Evolutionary conservation across 768 basidiomycete genomes (phyloP).

Genomic region (Kwoniella heveanensis): DNA sequence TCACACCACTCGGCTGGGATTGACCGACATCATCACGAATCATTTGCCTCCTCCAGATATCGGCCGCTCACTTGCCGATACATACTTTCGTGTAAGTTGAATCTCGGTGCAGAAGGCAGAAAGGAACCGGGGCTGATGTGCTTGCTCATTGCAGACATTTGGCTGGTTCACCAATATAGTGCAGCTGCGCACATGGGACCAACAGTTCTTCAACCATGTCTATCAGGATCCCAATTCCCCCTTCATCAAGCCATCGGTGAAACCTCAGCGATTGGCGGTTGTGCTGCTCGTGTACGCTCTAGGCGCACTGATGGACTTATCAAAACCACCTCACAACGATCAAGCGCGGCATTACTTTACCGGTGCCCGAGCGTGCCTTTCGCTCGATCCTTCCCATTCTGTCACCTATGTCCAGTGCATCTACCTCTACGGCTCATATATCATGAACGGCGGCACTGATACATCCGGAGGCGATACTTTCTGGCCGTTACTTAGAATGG

Average conservation of each 20-base stretch:
- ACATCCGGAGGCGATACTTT: slow-evolving; percentile 18
- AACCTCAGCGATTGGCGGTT: slow-evolving; percentile 24
- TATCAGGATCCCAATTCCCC: slow-evolving; percentile 11
- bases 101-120: too few species aligned
- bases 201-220: slow-evolving; percentile 15
- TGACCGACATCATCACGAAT: slow-evolving; percentile 12
- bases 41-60: slow-evolving; percentile 16
- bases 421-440: slow-evolving; percentile 22
- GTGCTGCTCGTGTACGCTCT: slow-evolving; percentile 22
- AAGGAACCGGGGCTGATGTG: neutral
- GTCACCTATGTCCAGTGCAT: slow-evolving; percentile 27
- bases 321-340: slow-evolving; percentile 16
- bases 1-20: slow-evolving; percentile 8
- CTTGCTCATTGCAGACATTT: slow-evolving; percentile 13
- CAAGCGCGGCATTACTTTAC: slow-evolving; percentile 10
- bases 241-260: slow-evolving; percentile 1
- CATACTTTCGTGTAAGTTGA: slow-evolving; percentile 26
- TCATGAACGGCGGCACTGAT: slow-evolving; percentile 31
- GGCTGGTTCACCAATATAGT: slow-evolving; percentile 32
- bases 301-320: slow-evolving; percentile 25
- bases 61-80: slow-evolving; percentile 11
- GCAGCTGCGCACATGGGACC: slow-evolving; percentile 16
- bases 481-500: slow-evolving; percentile 30
- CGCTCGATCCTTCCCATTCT: slow-evolving; percentile 24
- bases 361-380: slow-evolving; percentile 23